Conservation (phyloP, 768 basidiomycete species). For the Amanita molliuscula region DNA sequence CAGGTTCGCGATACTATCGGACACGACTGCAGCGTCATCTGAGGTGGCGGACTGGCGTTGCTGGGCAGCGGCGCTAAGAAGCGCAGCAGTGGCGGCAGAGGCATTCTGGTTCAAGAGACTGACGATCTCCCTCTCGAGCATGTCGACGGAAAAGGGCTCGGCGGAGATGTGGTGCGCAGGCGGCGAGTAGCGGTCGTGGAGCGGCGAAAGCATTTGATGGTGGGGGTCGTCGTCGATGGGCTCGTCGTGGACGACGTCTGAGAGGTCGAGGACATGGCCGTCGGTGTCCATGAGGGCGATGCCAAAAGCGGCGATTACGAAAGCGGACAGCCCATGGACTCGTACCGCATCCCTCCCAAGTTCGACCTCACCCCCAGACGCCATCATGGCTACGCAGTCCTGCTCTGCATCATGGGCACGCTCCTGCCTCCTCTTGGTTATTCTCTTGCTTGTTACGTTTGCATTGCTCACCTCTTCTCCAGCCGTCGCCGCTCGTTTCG, state of each 20-base stretch:
- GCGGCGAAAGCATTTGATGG: slow-evolving; percentile 25
- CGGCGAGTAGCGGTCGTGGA: slow-evolving; percentile 27
- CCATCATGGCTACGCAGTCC: slow-evolving; percentile 71
- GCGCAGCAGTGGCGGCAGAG: slow-evolving; percentile 54
- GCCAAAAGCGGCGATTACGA: slow-evolving; percentile 4
- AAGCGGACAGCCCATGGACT: slow-evolving; percentile 13
- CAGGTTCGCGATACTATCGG: slow-evolving; percentile 30
- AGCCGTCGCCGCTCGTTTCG: slow-evolving; percentile 94
- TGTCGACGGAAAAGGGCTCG: slow-evolving; percentile 54
- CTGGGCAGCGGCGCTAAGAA: slow-evolving; percentile 57
- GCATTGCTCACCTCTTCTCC: slow-evolving; percentile 6
- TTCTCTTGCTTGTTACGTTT: slow-evolving; percentile 3
- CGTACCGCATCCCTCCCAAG: slow-evolving; percentile 34
- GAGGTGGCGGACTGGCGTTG: slow-evolving; percentile 36
- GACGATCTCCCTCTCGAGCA: slow-evolving; percentile 72
- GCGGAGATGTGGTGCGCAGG: slow-evolving; percentile 25
- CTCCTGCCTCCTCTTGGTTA: slow-evolving; percentile 85
- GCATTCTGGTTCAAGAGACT: slow-evolving; percentile 67
- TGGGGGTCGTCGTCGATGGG: slow-evolving; percentile 49
- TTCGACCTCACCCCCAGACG: slow-evolving; percentile 55
- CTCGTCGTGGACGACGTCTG: slow-evolving; percentile 80
- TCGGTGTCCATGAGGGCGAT: slow-evolving; percentile 35
- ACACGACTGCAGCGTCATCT: slow-evolving; percentile 18
- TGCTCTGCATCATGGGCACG: slow-evolving; percentile 84
- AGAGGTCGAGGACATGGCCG: slow-evolving; percentile 62